A percentile compares a stretch with the other conserved stretches of the same genome.
Evolutionary conservation across 2,329 filamentous ascomycete species (phyloP).

Genomic region (Curvularia spicifera): DNA sequence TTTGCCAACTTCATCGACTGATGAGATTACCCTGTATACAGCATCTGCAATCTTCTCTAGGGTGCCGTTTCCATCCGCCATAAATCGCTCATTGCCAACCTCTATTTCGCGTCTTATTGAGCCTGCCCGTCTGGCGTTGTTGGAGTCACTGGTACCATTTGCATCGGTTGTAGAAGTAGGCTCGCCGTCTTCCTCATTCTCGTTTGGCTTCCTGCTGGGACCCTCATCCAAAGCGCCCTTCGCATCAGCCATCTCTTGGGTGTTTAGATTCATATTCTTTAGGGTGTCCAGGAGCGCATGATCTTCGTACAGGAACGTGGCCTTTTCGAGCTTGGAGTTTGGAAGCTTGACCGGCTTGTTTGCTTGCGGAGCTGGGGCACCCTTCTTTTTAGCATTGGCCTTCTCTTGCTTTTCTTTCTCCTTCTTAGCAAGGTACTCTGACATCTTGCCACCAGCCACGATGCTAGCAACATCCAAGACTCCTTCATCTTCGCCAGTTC

Average conservation of each 20-base stretch:
- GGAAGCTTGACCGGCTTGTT: slow-evolving; percentile 68
- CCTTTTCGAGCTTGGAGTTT: slow-evolving; percentile 73
- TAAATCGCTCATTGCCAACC: slow-evolving; percentile 76
- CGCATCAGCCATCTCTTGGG: slow-evolving; percentile 57
- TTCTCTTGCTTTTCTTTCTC: slow-evolving; percentile 79
- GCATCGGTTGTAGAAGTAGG: slow-evolving; percentile 32
- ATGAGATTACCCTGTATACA: slow-evolving; percentile 82
- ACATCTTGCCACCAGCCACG: slow-evolving; percentile 79
- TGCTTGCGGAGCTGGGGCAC: slow-evolving; percentile 64
- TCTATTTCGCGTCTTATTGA: slow-evolving; percentile 69
- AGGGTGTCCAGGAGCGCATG: slow-evolving; percentile 62
- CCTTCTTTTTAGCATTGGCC: slow-evolving; percentile 64
- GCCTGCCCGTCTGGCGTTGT: slow-evolving; percentile 28
- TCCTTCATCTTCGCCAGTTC: slow-evolving; percentile 66
- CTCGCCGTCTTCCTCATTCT: slow-evolving; percentile 43
- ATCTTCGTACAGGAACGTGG: slow-evolving; percentile 77
- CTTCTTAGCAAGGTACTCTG: slow-evolving; percentile 81
- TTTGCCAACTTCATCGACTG: slow-evolving; percentile 83
- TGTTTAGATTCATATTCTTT: slow-evolving; percentile 57
- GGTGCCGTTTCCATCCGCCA: slow-evolving; percentile 68
- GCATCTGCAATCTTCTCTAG: slow-evolving; percentile 84
- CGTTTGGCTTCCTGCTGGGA: slow-evolving; percentile 49
- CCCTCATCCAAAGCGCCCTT: slow-evolving; percentile 60
- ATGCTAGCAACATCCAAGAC: slow-evolving; percentile 85
- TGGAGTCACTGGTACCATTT: slow-evolving; percentile 34